Evolutionary conservation across 1,284 basidiomycete genomes (phyloP), one percentile per base, ranked within the genome.

Genomic region (Entoloma clypeatum): DNA sequence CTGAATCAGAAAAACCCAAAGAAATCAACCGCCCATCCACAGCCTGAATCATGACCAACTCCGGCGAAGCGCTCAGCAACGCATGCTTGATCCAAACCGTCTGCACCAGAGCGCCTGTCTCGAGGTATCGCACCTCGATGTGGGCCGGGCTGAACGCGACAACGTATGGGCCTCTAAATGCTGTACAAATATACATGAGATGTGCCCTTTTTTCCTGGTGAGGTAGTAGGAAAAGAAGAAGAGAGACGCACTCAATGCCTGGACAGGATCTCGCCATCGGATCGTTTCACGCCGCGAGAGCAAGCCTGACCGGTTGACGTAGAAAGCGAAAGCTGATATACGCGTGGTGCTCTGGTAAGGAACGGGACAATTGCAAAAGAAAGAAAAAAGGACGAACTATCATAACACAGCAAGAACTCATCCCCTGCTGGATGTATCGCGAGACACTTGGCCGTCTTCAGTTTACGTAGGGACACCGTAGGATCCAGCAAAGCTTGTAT

Each of bases 401-500:
- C 29, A 16, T 49, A 52, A 23, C 50, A 51, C 11, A 43, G 11
- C 8, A 51, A n/a, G 8, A 45, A 37, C 6, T 47, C 45, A 3
- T 39, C 14, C 9, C 16, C 37, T 1, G 28, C 25, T 7, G 40
- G 38, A 35, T 47, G 25, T 5, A 43, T 41, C 11, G 47, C 47
- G 11, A 49, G 30, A 30, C 50, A 49, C 27, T 31, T 43, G 6
- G 28, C 10, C 8, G 34, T n/a, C 16, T 43, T 37, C 10, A 17
- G 35, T 21, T 40, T 13, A 6, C 14, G 38, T 24, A 24, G 28
- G 6, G 14, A 16, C 5, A 38, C 25, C 18, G 23, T 16, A n/a
- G 44, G 45, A 26, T 50, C 29, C 9, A 49, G 26, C n/a, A 52
- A 28, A 3, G 48, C 39, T 13, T 52, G 46, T 4, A 46, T 46